These are phyloP conservation scores for Erigeron philadelphicus DNA, from an alignment of 140 eudicot genomes.

Conservation along the genomic window DNA sequence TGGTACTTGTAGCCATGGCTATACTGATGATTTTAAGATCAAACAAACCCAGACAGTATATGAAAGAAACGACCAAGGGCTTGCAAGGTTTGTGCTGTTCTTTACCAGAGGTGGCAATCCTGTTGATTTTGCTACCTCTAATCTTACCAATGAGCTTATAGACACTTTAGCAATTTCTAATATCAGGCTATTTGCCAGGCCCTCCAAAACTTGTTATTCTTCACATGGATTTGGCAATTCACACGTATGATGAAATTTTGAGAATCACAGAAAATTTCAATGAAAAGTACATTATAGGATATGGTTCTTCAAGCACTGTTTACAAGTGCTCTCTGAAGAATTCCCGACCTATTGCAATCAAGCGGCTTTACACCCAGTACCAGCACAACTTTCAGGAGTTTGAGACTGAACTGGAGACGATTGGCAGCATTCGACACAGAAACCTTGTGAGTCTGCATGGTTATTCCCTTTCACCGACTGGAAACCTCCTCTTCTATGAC, in stretches of 20 bases:
- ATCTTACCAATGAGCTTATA: neutral
- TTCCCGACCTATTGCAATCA: constrained; percentile 88
- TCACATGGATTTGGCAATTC: constrained; percentile 85
- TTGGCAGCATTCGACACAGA: constrained; percentile 83
- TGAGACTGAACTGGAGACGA: constrained; percentile 69
- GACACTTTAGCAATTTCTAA: neutral
- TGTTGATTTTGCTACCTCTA: neutral
- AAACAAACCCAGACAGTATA: constrained; percentile 37
- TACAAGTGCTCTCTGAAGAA: constrained; percentile 66
- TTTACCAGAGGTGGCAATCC: neutral
- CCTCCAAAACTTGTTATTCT: constrained; percentile 74
- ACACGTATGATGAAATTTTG: constrained; percentile 76
- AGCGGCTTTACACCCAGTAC: constrained; percentile 71
- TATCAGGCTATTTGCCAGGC: constrained; percentile 27
- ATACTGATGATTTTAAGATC: constrained; percentile 55
- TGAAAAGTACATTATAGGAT: constrained; percentile 72
- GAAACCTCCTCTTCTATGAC: constrained; percentile 79
- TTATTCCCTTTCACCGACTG: constrained; percentile 67
- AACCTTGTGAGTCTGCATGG: constrained; percentile 88
- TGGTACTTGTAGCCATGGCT: constrained; percentile 53
- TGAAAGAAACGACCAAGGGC: constrained; percentile 40
- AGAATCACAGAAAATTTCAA: constrained; percentile 70
- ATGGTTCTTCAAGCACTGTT: constrained; percentile 89
- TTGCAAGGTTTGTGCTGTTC: constrained; percentile 44
- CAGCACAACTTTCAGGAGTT: constrained; percentile 61